phyloP scores from a whole-genome alignment of 2,329 filamentous ascomycete species.

The Chrysoporthe austroafricana region DNA sequence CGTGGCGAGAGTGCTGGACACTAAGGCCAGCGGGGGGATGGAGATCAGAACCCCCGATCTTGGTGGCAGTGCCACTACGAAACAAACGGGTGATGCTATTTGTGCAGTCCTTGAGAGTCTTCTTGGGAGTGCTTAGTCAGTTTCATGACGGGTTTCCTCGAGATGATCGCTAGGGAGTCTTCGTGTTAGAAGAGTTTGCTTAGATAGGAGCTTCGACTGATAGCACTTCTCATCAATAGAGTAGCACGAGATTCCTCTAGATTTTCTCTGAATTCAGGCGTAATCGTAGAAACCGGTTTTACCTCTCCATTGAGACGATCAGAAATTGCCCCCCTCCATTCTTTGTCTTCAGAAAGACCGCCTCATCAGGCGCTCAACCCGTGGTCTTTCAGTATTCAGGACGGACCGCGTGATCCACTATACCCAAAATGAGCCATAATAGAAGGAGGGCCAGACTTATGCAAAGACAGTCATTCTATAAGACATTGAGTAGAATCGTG shows the following conservation, averaged over 20 bases:
- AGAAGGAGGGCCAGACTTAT: neutral
- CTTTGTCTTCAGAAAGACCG: neutral
- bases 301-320: no score
- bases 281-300: no score
- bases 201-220: no score
- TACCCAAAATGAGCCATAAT: conserved; percentile 1
- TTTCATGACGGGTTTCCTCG: no score
- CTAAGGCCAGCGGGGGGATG: conserved; percentile 40
- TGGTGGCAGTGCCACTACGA: conserved; percentile 31
- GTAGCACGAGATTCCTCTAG: no score
- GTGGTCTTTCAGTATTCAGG: neutral
- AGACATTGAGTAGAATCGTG: neutral
- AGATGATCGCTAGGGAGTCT: no score
- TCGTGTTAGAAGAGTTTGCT: no score
- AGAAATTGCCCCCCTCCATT: neutral
- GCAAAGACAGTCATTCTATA: neutral
- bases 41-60: conserved; percentile 50
- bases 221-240: no score
- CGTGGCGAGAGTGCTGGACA: conserved; percentile 66
- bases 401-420: neutral
- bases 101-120: conserved; percentile 8
- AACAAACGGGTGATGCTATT: conserved; percentile 30
- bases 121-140: neutral
- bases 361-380: neutral
- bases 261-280: no score